These are phyloP conservation scores for Arabis alpina DNA, from an alignment of 345 rosid genomes.

Conservation along the genomic window DNA sequence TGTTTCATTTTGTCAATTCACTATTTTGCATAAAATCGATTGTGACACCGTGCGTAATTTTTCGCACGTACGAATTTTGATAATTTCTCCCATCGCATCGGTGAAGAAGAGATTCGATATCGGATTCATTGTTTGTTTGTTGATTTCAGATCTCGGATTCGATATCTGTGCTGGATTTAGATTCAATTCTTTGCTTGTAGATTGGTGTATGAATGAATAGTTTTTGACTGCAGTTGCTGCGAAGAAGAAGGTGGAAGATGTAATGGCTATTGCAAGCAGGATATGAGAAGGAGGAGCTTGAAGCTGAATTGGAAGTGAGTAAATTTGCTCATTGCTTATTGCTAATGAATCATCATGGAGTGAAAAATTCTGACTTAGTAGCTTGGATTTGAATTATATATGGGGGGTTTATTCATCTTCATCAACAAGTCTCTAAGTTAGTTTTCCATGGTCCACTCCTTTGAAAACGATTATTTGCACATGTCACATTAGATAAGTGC, in stretches of 20 bases:
- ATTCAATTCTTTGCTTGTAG: not conserved
- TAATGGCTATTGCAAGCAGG: slow-evolving; percentile 87
- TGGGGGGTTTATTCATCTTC: not conserved
- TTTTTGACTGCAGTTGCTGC: slow-evolving; percentile 44
- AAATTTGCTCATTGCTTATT: slow-evolving; percentile 3
- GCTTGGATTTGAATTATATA: slow-evolving; percentile 1
- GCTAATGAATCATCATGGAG: not conserved
- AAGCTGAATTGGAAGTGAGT: slow-evolving; percentile 79
- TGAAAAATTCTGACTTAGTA: no score
- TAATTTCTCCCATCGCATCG: no score
- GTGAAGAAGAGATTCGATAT: no score
- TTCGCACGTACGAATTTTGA: no score
- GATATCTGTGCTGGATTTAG: slow-evolving; percentile 1
- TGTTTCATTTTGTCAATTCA: no score
- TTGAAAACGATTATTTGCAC: not conserved
- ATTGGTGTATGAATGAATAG: not conserved
- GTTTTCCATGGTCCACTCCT: not conserved
- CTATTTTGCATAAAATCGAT: no score
- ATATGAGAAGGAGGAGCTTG: slow-evolving; percentile 87
- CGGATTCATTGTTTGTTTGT: not conserved
- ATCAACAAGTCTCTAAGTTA: not conserved
- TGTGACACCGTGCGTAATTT: no score
- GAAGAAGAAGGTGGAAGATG: slow-evolving; percentile 73
- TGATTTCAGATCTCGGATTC: slow-evolving; percentile 29
- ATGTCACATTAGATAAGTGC: not conserved